These are phyloP conservation scores for Ceratobasidium sp. DNA, from an alignment of 1,284 basidiomycete genomes.

Conservation along the genomic window DNA sequence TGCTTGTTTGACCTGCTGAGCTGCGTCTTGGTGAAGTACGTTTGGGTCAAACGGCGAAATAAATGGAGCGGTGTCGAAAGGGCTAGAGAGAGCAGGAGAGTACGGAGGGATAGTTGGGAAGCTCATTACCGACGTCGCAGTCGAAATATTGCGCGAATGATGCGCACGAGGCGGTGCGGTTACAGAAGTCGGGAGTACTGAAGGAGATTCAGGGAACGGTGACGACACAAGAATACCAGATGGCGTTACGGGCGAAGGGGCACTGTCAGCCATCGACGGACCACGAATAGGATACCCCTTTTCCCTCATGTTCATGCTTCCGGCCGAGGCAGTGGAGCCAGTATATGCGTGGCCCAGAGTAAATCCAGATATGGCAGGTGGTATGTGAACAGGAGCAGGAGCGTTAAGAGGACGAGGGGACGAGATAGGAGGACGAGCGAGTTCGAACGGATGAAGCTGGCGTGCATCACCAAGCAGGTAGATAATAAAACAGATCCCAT, in stretches of 20 bases:
- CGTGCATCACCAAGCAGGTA: constrained; percentile 42
- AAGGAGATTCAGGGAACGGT: constrained; percentile 29
- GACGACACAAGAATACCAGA: constrained; percentile 26
- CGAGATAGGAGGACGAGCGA: constrained; percentile 40
- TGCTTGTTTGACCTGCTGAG: not conserved
- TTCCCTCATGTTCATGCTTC: not conserved
- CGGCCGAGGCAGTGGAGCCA: not conserved
- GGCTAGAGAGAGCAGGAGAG: constrained; percentile 20
- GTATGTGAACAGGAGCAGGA: constrained; percentile 16
- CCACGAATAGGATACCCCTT: constrained; percentile 12
- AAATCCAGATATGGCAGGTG: constrained; percentile 21
- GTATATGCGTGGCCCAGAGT: constrained; percentile 34
- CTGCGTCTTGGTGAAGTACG: not conserved
- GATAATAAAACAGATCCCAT: constrained; percentile 43
- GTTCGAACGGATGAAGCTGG: constrained; percentile 43
- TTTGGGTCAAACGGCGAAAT: constrained; percentile 27
- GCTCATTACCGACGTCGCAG: constrained; percentile 13
- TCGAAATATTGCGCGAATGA: constrained; percentile 26
- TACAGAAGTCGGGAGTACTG: not conserved
- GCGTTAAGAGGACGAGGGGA: constrained; percentile 23
- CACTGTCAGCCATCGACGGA: not conserved
- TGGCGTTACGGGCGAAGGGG: constrained; percentile 7
- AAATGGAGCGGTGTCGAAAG: constrained; percentile 36
- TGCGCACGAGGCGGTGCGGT: constrained; percentile 8
- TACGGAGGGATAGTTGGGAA: constrained; percentile 38